Base-by-base conservation (phyloP, 1,139 yeast species). In the Geotrichum aggregatum region DNA sequence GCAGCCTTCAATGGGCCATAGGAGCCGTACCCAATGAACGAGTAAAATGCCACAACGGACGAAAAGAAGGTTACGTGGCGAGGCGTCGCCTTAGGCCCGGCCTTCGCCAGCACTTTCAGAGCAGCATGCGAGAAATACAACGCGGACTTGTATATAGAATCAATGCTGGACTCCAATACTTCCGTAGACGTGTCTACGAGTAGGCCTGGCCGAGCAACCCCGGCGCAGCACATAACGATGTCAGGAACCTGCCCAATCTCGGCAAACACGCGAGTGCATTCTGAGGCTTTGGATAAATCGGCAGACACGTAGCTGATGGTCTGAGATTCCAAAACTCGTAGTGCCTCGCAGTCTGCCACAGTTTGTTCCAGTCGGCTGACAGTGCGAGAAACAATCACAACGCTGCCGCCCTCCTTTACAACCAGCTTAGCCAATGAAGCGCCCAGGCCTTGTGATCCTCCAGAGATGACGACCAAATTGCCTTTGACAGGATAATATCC, bases 381-480 rank as follows among this genome's bases (percentile, higher is more conserved):
- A 0, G 87, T 83, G 58, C 98, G 74, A 1, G 97, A 89, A 14
- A 89, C 86, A 18, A 91, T 68, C 1, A 84, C 73, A 4, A 91
- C 87, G 56, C 72, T 71, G 47, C 92, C 87, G 5, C 86, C 84
- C 24, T 68, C 64, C 2, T 70, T 58, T 54, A 79, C 83, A 46
- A 84, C 70, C 56, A 79, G 74, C 39, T 72, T 71, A 0, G 96
- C 96, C 52, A 94, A 67, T 45, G 87, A 86, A 1, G 82, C 82
- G 0, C 99, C 98, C 1, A 92, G 73, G 0, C 99, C 99, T 63
- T 92, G 98, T 0, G 98, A 89, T 0, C 92, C 98, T 1, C 99
- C 99, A 0, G 96, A 79, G 18, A 94, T 76, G n/a, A 92, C 76
- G 1, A 87, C 91, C 1, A 79, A 66, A 67, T 83, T 63, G 40